Evolutionary conservation across 1,284 basidiomycete species (phyloP).

Genomic region (Bjerkandera adusta): DNA sequence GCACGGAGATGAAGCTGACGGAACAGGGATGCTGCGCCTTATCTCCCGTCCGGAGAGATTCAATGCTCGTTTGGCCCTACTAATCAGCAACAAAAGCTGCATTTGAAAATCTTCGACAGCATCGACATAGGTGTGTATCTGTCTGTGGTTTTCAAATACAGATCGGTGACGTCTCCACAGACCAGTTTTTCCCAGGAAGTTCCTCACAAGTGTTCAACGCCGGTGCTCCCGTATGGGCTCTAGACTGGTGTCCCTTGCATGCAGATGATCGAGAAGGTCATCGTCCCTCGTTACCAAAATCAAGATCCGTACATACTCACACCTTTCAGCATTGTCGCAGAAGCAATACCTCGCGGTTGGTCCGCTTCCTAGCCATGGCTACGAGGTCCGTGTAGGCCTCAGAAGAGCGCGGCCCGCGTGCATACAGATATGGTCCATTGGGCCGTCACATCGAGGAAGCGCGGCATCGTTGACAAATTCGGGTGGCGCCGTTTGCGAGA

Average conservation of each 20-base stretch:
- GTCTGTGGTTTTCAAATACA: not conserved
- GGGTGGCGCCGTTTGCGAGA: too few relatives aligned
- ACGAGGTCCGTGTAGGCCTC: slow-evolving; percentile 60
- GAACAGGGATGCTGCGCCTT: slow-evolving; percentile 51
- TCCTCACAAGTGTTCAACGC: slow-evolving; percentile 73
- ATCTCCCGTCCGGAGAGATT: slow-evolving; percentile 52
- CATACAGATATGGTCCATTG: slow-evolving; percentile 67
- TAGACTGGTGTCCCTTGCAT: slow-evolving; percentile 89
- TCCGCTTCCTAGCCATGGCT: slow-evolving; percentile 60
- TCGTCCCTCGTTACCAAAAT: slow-evolving; percentile 26
- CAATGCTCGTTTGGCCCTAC: slow-evolving; percentile 63
- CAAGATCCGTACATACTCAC: slow-evolving; percentile 25
- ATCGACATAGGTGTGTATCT: slow-evolving; percentile 52
- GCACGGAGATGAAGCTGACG: slow-evolving; percentile 6
- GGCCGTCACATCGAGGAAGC: too few relatives aligned
- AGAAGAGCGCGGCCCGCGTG: slow-evolving; percentile 56
- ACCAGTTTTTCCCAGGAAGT: slow-evolving; percentile 43
- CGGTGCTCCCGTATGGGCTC: slow-evolving; percentile 81
- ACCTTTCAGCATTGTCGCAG: slow-evolving; percentile 43
- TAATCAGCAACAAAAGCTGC: slow-evolving; percentile 45
- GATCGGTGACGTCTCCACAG: slow-evolving; percentile 20
- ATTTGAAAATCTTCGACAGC: slow-evolving; percentile 54
- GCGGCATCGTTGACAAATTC: too few relatives aligned
- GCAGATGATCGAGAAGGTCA: slow-evolving; percentile 45
- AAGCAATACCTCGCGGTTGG: slow-evolving; percentile 84